These are phyloP conservation scores for Paramecium caudatum DNA, from an alignment of 73 alveolate species.

Conservation along the genomic window DNA sequence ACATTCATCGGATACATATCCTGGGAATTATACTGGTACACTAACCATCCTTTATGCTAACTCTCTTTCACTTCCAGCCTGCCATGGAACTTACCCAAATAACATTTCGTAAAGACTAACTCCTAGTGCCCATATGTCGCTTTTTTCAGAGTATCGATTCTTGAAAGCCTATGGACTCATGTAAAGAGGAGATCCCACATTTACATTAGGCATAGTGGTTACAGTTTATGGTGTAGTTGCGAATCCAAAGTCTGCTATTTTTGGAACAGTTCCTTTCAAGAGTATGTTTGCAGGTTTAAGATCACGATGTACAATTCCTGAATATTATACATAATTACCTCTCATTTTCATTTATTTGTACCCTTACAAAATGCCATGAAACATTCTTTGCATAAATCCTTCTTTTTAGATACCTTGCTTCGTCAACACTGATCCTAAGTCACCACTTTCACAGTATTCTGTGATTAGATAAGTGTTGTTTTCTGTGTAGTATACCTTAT, in stretches of 20 bases:
- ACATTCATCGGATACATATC: conserved; percentile 69
- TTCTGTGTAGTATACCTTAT: conserved; percentile 57
- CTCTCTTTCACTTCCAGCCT: conserved; percentile 65
- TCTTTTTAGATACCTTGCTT: conserved; percentile 46
- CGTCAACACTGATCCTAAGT: not conserved
- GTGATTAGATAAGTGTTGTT: conserved; percentile 59
- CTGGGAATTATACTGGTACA: conserved; percentile 42
- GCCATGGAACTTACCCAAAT: conserved; percentile 71
- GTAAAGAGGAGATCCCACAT: conserved; percentile 74
- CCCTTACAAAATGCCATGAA: conserved; percentile 55
- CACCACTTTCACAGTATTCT: conserved; percentile 75
- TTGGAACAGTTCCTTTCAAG: conserved; percentile 54
- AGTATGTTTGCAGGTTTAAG: conserved; percentile 75
- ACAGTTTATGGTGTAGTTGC: conserved; percentile 60
- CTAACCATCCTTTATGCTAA: conserved; percentile 46
- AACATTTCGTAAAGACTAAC: conserved; percentile 70
- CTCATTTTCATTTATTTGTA: conserved; percentile 61
- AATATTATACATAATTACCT: not conserved
- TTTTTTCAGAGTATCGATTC: conserved; percentile 69
- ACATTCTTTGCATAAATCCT: not conserved
- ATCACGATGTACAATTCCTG: conserved; percentile 74
- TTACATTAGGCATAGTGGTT: conserved; percentile 48
- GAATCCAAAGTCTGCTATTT: conserved; percentile 78
- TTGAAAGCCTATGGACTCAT: conserved; percentile 76
- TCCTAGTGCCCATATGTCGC: conserved; percentile 75